phyloP scores from a whole-genome alignment of 2,329 filamentous ascomycete genomes.

The Ophiocordyceps camponoti-saundersi region DNA sequence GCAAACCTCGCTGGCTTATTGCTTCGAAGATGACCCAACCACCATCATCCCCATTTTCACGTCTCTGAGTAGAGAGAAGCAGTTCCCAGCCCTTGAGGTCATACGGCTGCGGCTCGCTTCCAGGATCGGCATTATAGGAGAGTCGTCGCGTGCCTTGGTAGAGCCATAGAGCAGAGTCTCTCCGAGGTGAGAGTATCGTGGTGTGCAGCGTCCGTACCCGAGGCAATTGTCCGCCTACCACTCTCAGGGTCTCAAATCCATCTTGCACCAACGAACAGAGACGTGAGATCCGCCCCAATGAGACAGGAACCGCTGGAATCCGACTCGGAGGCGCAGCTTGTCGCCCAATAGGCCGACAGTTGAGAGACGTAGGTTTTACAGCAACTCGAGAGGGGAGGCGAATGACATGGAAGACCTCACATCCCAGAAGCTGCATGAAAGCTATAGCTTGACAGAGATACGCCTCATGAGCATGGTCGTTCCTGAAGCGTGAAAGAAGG shows the following conservation, averaged over 20 bases:
- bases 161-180: neutral
- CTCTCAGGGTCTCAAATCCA: neutral
- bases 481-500: neutral
- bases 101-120: constrained; percentile 2
- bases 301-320: neutral
- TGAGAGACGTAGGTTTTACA: neutral
- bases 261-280: neutral
- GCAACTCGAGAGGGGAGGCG: constrained; percentile 6
- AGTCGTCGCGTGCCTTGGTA: neutral
- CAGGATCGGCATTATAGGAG: constrained; percentile 1
- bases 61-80: constrained; percentile 6
- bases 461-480: neutral
- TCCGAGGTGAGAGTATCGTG: neutral
- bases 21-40: constrained; percentile 12
- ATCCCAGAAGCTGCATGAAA: constrained; percentile 9
- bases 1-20: constrained; percentile 5
- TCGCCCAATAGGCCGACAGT: neutral
- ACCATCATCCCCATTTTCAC: constrained; percentile 7
- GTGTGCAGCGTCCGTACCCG: neutral
- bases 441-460: neutral
- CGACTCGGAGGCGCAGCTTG: neutral
- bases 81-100: constrained; percentile 6
- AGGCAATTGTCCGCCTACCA: neutral
- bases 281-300: neutral
- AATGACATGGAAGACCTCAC: constrained; percentile 11